phyloP scores from a whole-genome alignment of 805 yeast genomes.

The Candida yuanshanica region DNA sequence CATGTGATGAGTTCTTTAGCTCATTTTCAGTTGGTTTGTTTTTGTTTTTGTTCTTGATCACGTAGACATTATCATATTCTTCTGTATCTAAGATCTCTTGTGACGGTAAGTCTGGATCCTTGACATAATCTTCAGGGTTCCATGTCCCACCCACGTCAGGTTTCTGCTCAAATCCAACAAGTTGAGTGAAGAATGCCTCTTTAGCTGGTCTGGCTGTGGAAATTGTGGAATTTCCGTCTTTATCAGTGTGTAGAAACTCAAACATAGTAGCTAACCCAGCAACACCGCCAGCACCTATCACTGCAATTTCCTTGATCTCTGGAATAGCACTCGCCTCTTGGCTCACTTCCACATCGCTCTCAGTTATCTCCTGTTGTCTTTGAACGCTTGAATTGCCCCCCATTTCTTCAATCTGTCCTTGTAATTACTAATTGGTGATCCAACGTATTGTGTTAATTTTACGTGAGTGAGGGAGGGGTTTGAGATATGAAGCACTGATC shows the following conservation, averaged over 20 bases:
- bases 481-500: too few species aligned
- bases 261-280: slow-evolving; percentile 24
- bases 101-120: slow-evolving; percentile 21
- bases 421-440: too few species aligned
- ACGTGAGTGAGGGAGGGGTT: too few species aligned
- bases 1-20: slow-evolving; percentile 16
- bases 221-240: slow-evolving; percentile 25
- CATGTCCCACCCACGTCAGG: slow-evolving; percentile 41
- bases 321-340: too few species aligned
- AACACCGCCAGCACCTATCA: slow-evolving; percentile 38
- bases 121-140: slow-evolving; percentile 23
- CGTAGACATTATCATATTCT: slow-evolving; percentile 29
- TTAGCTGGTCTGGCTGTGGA: background rate
- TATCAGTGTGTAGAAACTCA: slow-evolving; percentile 26
- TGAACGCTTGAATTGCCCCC: too few species aligned
- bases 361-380: too few species aligned
- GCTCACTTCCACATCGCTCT: background rate
- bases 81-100: slow-evolving; percentile 30
- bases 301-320: slow-evolving; percentile 28
- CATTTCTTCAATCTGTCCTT: too few species aligned
- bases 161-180: slow-evolving; percentile 42
- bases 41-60: slow-evolving; percentile 19
- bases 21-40: slow-evolving; percentile 8
- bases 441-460: too few species aligned
- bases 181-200: slow-evolving; percentile 25